Evolutionary conservation across 768 basidiomycete species (phyloP).

Genomic region (Termitomyces sp.): DNA sequence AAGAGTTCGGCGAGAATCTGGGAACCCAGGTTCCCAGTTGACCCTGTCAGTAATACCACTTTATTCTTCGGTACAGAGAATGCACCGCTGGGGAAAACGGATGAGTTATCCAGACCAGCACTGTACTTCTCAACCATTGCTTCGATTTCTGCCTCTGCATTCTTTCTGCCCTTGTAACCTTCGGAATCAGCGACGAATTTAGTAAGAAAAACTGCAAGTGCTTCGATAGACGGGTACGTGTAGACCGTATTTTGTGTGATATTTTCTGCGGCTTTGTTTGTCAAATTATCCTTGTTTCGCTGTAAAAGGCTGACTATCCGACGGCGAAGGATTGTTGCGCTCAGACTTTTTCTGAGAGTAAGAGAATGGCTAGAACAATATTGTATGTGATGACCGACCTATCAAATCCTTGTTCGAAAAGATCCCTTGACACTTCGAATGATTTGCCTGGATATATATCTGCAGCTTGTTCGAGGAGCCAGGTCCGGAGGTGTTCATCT

Average conservation of each 20-base stretch:
- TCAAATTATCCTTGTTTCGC: constrained; percentile 8
- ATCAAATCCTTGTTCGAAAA: constrained; percentile 17
- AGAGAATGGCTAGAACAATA: not conserved
- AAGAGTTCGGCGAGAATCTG: constrained; percentile 13
- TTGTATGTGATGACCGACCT: constrained; percentile 1
- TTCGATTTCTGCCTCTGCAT: constrained; percentile 11
- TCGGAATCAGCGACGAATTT: constrained; percentile 6
- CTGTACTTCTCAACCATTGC: constrained; percentile 36
- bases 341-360: constrained; percentile 21
- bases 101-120: constrained; percentile 4
- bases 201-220: constrained; percentile 17
- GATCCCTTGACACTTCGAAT: not conserved
- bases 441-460: constrained; percentile 9
- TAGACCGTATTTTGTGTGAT: constrained; percentile 26
- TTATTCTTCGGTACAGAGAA: not conserved
- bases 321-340: constrained; percentile 31
- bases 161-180: not conserved
- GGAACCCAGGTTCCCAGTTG: constrained; percentile 17
- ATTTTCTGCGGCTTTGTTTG: constrained; percentile 15
- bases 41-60: constrained; percentile 15
- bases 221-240: constrained; percentile 20
- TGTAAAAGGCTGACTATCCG: constrained; percentile 27
- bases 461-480: constrained; percentile 19
- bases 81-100: not conserved
- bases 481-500: constrained; percentile 14